Base-by-base conservation (phyloP, 1,284 basidiomycete species). In the Rugosomyces carneus region DNA sequence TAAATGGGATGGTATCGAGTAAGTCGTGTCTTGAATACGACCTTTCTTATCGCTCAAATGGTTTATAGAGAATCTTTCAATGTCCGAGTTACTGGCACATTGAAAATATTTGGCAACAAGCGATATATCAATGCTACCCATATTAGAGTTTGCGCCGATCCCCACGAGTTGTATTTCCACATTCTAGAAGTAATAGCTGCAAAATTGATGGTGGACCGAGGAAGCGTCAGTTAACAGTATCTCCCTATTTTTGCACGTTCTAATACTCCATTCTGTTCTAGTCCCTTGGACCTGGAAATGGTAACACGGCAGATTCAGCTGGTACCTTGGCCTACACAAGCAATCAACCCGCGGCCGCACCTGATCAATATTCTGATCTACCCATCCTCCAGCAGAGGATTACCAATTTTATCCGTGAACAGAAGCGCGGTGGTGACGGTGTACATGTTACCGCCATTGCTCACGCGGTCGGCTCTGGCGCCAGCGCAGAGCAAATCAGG, bases 111-210 rank as follows among this genome's bases (percentile, higher is more conserved):
- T 64, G 80, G 81, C 35, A 81, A 76, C 56, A 94, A 91, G 65
- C 76, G 83, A 57, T 89, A 90, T 61, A 76, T 97, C 59, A 88
- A 87, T 46, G 82, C 86, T 5, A 80, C 74, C 29, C 77, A 84
- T 53, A 79, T 97, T 53, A 80, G 85, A 21, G 69, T 71, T 3
- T 68, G 88, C 34, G 75, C 69, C 23, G 87, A 95, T 60, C 70
- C 74, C 32, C 81, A 92, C 63, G 93, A 99, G 64, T 67, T 91
- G 35, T 83, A 83, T 57, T 94, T 89, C 65, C 94, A 98, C 61
- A 62, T 73, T 36, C 55, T 80, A 39, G 80, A 81, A 52, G 65
- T 68, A 8, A 73, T 81, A 53, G 64, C 69, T 18, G 67, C 72
- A 11, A 71, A 65, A 26, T 53, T 80, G 48, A 67, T 68, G 46